These are phyloP conservation scores for Emmonsiellopsis sp. DNA, from an alignment of 2,329 filamentous ascomycete genomes.

Conservation along the genomic window DNA sequence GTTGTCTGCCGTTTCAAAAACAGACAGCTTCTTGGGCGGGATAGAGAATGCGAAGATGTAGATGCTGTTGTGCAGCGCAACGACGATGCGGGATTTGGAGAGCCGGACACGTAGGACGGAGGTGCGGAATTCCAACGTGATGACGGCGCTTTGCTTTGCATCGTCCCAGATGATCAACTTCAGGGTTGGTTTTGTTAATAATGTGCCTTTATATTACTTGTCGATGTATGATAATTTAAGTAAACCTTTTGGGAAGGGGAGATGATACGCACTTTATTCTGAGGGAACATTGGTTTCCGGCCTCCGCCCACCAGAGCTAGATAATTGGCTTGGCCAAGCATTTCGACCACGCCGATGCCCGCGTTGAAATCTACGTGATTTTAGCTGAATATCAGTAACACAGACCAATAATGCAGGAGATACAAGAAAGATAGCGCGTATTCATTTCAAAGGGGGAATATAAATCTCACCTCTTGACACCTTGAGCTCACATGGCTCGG, in stretches of 20 bases:
- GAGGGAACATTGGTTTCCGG: constrained; percentile 72
- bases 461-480: constrained; percentile 46
- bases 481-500: constrained; percentile 62
- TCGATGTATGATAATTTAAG: too few species aligned
- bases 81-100: constrained; percentile 64
- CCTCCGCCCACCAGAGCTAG: constrained; percentile 85
- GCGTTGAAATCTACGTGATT: constrained; percentile 59
- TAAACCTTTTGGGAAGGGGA: not conserved
- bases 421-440: not conserved
- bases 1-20: constrained; percentile 83
- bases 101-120: constrained; percentile 73
- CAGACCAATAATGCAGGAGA: not conserved
- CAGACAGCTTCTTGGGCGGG: constrained; percentile 58
- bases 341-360: constrained; percentile 72
- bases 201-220: too few species aligned
- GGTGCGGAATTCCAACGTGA: constrained; percentile 70
- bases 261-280: constrained; percentile 60
- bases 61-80: constrained; percentile 73
- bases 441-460: not conserved
- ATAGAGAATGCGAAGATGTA: constrained; percentile 72
- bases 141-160: constrained; percentile 62
- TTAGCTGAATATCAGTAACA: not conserved
- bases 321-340: constrained; percentile 81
- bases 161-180: constrained; percentile 85
- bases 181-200: not conserved